These are phyloP conservation scores for Neoascochyta sp. DNA, from an alignment of 2,329 filamentous ascomycete genomes.

Conservation along the genomic window DNA sequence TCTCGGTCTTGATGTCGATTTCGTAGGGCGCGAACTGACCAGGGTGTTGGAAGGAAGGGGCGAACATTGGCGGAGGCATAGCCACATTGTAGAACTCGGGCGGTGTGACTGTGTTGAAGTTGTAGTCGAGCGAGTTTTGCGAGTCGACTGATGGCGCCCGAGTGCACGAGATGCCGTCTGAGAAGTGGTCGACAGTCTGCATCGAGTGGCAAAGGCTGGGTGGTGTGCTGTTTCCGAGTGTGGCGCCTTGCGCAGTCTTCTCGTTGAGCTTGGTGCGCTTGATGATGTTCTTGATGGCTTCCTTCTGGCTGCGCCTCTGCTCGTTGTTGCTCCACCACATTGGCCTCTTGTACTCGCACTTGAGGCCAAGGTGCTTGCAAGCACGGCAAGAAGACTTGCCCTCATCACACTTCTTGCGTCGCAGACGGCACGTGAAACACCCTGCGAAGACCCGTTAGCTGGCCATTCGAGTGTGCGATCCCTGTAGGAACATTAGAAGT, in stretches of 20 bases:
- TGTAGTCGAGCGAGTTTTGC: constrained; percentile 61
- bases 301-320: constrained; percentile 79
- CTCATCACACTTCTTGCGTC: constrained; percentile 69
- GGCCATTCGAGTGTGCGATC: constrained; percentile 32
- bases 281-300: constrained; percentile 94
- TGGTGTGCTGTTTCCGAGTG: constrained; percentile 58
- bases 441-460: constrained; percentile 48
- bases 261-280: constrained; percentile 93
- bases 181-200: constrained; percentile 75
- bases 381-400: constrained; percentile 61
- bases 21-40: constrained; percentile 77
- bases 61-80: constrained; percentile 53
- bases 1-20: constrained; percentile 92
- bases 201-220: constrained; percentile 78
- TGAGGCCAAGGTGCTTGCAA: constrained; percentile 70
- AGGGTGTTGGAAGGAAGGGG: constrained; percentile 47
- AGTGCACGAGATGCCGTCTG: constrained; percentile 65
- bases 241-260: constrained; percentile 61
- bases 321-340: constrained; percentile 98
- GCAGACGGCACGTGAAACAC: constrained; percentile 64
- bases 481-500: constrained; percentile 33
- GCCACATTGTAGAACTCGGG: constrained; percentile 57
- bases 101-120: constrained; percentile 61
- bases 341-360: constrained; percentile 94
- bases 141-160: constrained; percentile 78